Percentiles rank a stretch among this genome's conserved stretches.
phyloP scores from a whole-genome alignment of 805 yeast genomes.

The Cyberlindnera samutprakarnensis region DNA sequence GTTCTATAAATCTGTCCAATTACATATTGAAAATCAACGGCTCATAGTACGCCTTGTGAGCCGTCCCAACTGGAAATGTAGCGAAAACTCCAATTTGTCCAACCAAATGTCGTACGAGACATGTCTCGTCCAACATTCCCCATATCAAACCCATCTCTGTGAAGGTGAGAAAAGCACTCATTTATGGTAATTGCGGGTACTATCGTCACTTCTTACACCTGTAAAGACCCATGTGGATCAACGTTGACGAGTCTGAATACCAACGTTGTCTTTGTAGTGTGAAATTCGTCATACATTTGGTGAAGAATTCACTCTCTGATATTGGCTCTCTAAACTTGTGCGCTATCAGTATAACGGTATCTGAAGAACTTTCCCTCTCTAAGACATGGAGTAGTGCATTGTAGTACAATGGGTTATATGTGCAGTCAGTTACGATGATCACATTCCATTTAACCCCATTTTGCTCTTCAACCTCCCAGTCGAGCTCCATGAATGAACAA shows the following conservation, averaged over 20 bases:
- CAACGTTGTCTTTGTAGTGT: constrained; percentile 13
- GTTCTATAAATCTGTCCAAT: too few relatives aligned
- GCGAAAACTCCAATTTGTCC: too few relatives aligned
- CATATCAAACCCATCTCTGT: too few relatives aligned
- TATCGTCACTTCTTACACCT: too few relatives aligned
- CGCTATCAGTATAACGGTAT: constrained; percentile 13
- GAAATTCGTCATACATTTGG: constrained; percentile 8
- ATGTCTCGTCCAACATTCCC: too few relatives aligned
- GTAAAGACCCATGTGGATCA: constrained; percentile 19
- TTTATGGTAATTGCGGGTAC: too few relatives aligned
- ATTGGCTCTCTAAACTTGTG: constrained; percentile 23
- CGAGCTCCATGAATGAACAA: constrained; percentile 25
- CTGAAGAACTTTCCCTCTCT: constrained; percentile 8
- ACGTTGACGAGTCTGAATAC: constrained; percentile 10
- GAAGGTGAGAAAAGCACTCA: too few relatives aligned
- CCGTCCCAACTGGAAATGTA: too few relatives aligned
- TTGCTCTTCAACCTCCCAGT: constrained; percentile 27
- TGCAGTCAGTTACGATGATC: constrained; percentile 34
- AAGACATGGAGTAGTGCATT: constrained; percentile 27
- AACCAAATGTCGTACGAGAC: too few relatives aligned
- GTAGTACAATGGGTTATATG: constrained; percentile 34
- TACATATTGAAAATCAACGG: too few relatives aligned
- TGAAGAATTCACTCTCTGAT: constrained; percentile 19
- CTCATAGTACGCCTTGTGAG: too few relatives aligned
- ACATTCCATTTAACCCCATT: constrained; percentile 26